phyloP scores from a whole-genome alignment of 2,329 filamentous ascomycete species.

The Sclerotiophoma versabilis region DNA sequence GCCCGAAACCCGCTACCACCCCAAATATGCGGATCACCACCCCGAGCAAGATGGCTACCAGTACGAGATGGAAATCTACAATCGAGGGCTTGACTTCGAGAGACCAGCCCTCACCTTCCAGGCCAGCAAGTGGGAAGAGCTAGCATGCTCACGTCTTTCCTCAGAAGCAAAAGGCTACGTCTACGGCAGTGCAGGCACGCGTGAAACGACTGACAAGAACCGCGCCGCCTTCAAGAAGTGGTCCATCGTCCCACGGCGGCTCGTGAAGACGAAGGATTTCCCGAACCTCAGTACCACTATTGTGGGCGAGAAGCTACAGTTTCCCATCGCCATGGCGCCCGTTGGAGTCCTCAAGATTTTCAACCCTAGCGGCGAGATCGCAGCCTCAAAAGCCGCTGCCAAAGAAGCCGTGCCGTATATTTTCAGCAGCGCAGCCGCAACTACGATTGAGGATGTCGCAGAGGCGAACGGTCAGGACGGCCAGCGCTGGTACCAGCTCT shows the following conservation, averaged over 20 bases:
- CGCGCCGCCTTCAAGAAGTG: slow-evolving; percentile 33
- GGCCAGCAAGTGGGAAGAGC: slow-evolving; percentile 26
- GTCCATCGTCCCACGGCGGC: slow-evolving; percentile 29
- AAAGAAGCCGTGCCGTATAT: slow-evolving; percentile 69
- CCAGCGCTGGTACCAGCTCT: slow-evolving; percentile 73
- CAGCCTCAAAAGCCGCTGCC: slow-evolving; percentile 65
- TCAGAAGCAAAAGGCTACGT: slow-evolving; percentile 46
- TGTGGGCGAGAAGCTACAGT: slow-evolving; percentile 52
- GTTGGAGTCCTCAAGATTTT: slow-evolving; percentile 72
- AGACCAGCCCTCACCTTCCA: slow-evolving; percentile 46
- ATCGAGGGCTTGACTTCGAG: slow-evolving; percentile 43
- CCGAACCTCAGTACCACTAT: slow-evolving; percentile 31
- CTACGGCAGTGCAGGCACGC: slow-evolving; percentile 41
- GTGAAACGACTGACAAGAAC: slow-evolving; percentile 44
- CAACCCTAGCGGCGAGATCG: slow-evolving; percentile 69
- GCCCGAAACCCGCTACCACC: slow-evolving; percentile 21
- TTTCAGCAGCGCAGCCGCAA: slow-evolving; percentile 67
- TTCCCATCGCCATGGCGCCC: slow-evolving; percentile 68
- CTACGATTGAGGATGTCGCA: slow-evolving; percentile 69
- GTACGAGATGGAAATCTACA: slow-evolving; percentile 43
- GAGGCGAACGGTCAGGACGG: slow-evolving; percentile 59
- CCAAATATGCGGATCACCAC: slow-evolving; percentile 16
- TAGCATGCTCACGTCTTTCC: slow-evolving; percentile 37
- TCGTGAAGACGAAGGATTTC: slow-evolving; percentile 21
- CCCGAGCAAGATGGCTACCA: slow-evolving; percentile 26